These are phyloP conservation scores for Fusarium mundagurra DNA, from an alignment of 2,329 filamentous ascomycete genomes.

Conservation along the genomic window DNA sequence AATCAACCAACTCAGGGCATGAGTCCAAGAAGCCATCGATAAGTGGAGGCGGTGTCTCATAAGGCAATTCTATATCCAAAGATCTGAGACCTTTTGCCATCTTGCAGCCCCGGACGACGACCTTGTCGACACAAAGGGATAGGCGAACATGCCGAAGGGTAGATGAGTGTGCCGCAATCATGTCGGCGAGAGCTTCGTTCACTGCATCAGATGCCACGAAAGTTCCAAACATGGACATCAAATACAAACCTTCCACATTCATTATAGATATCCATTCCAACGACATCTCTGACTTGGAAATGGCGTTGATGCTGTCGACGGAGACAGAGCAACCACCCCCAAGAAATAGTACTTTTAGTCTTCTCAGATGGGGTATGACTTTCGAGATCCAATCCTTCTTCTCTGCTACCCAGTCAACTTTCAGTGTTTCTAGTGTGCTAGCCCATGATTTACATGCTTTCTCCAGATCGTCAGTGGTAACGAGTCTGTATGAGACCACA, in stretches of 20 bases:
- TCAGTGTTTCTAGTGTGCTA: background rate
- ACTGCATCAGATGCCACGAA: background rate
- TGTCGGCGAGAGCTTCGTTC: background rate
- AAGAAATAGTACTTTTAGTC: background rate
- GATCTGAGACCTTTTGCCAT: background rate
- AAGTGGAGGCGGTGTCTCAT: background rate
- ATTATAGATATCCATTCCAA: background rate
- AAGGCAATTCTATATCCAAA: background rate
- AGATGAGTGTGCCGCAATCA: conserved; percentile 3
- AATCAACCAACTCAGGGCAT: background rate
- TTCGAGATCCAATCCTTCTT: background rate
- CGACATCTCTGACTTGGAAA: background rate
- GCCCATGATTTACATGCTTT: background rate
- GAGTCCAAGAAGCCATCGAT: background rate
- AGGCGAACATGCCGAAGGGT: background rate
- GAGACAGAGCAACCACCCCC: background rate
- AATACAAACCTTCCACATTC: too few species aligned
- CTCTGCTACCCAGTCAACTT: background rate
- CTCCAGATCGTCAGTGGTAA: background rate
- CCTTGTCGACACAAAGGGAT: rapidly evolving
- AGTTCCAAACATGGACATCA: rapidly evolving
- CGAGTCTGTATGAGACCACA: background rate
- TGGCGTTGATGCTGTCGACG: background rate
- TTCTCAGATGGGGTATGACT: background rate
- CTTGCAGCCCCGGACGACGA: background rate